phyloP scores from a whole-genome alignment of 768 basidiomycete genomes.

The Calocera viscosa region DNA sequence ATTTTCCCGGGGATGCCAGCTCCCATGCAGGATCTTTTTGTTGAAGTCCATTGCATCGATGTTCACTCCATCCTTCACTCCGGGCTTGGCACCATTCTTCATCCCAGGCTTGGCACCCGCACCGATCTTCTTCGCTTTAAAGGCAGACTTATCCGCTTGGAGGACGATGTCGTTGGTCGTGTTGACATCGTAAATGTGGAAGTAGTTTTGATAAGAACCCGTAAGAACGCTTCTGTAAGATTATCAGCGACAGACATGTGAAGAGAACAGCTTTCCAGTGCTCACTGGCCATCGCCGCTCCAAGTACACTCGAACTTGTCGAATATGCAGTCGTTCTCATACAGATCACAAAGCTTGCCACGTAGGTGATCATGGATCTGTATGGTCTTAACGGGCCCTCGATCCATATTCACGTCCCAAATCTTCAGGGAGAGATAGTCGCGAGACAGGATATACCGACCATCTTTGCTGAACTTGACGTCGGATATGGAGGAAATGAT shows the following conservation, averaged over 20 bases:
- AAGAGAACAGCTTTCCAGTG: neutral
- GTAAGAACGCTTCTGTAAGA: slow-evolving; percentile 75
- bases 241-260: slow-evolving; percentile 13
- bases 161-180: slow-evolving; percentile 78
- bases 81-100: slow-evolving; percentile 63
- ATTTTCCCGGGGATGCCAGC: slow-evolving; percentile 97
- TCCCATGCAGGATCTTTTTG: slow-evolving; percentile 92
- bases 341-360: slow-evolving; percentile 93
- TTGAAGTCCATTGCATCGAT: slow-evolving; percentile 80
- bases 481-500: slow-evolving; percentile 99
- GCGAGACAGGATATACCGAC: slow-evolving; percentile 88
- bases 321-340: slow-evolving; percentile 99
- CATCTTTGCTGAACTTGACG: slow-evolving; percentile 97
- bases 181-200: slow-evolving; percentile 97
- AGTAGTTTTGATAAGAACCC: slow-evolving; percentile 99
- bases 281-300: slow-evolving; percentile 84
- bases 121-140: slow-evolving; percentile 98
- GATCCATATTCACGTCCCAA: slow-evolving; percentile 99
- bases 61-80: slow-evolving; percentile 77
- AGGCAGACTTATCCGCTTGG: slow-evolving; percentile 97
- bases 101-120: slow-evolving; percentile 33
- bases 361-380: slow-evolving; percentile 96
- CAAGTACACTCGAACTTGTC: slow-evolving; percentile 99
- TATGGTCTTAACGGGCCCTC: slow-evolving; percentile 89
- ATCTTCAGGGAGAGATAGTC: slow-evolving; percentile 98